Evolutionary conservation across 2,329 filamentous ascomycete species (phyloP).

Genomic region (Stagonosporopsis cucurbitacearum): DNA sequence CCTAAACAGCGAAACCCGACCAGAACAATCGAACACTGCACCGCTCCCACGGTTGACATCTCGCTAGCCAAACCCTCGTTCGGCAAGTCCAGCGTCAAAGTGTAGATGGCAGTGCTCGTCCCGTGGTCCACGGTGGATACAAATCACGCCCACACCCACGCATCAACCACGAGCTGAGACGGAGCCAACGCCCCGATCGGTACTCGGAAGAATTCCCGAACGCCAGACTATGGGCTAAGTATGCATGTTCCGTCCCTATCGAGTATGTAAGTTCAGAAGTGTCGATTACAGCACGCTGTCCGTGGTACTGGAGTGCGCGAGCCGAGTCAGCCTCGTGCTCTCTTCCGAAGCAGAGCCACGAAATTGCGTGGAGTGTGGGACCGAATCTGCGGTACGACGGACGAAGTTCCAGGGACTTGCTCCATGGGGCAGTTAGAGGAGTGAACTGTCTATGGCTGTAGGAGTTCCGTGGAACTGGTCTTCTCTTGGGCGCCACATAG

Average conservation of each 20-base stretch:
- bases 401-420: background rate
- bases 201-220: background rate
- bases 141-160: background rate
- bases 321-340: background rate
- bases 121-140: background rate
- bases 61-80: background rate
- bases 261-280: background rate
- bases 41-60: background rate
- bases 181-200: too few relatives aligned
- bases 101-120: background rate
- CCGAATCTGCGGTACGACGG: background rate
- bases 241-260: background rate
- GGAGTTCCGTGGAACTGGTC: background rate
- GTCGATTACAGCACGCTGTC: background rate
- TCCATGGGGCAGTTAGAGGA: background rate
- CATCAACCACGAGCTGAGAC: background rate
- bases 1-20: background rate
- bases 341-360: background rate
- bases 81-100: background rate
- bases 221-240: background rate
- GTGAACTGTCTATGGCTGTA: background rate
- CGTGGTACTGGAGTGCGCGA: background rate
- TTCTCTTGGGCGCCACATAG: background rate
- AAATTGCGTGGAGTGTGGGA: background rate
- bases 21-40: background rate